Evolutionary conservation across 23 red algal species (phyloP), one percentile per base, ranked within the genome.

Genomic region (Agarophyton chilense): DNA sequence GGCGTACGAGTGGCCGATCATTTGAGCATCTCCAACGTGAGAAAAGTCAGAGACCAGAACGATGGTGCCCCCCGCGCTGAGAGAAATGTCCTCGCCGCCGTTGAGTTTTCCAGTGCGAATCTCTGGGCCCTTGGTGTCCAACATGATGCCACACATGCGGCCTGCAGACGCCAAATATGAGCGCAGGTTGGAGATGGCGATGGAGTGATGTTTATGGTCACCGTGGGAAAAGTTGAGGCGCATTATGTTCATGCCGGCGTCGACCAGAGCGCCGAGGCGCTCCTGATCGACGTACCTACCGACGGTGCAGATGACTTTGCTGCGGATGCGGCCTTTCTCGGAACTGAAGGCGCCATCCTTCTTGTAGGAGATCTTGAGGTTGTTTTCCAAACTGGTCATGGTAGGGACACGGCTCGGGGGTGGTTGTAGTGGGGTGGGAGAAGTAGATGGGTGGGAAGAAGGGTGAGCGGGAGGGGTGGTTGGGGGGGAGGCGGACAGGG

Each of bases 81-180:
- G 62, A n/a, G 14, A 51, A 32, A 98, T 54, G 42, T 93, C 90
- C 0, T 89, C 61, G 61, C 87, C 92, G 36, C 68, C 89, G 2
- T 71, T 52, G 38, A 95, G 68, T 72, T 87, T 95, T 0, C 93
- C 93, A 22, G 84, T 95, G 19, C 96, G 89, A 68, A 98, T 95
- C 87, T 98, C 96, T 4, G 96, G 96, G 7, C 96, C 96, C 81
- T 95, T 94, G 40, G 96, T 98, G 77, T 98, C 96, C 1, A 98
- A 78, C 81, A 94, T 88, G 83, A 98, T 94, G 35, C 83, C 96
- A 77, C 80, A 87, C 78, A 92, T 98, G 71, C 88, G 82, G 52
- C 72, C 65, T 26, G 41, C 36, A 9, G 73, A 52, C 11, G 83
- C 90, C 14, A 95, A 87, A 34, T 57, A 84, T 45, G 89, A 62